A percentile compares a stretch with the other conserved stretches of the same genome.
phyloP scores from a whole-genome alignment of 495 filamentous ascomycete species.

The Stereocaulon alpinum region DNA sequence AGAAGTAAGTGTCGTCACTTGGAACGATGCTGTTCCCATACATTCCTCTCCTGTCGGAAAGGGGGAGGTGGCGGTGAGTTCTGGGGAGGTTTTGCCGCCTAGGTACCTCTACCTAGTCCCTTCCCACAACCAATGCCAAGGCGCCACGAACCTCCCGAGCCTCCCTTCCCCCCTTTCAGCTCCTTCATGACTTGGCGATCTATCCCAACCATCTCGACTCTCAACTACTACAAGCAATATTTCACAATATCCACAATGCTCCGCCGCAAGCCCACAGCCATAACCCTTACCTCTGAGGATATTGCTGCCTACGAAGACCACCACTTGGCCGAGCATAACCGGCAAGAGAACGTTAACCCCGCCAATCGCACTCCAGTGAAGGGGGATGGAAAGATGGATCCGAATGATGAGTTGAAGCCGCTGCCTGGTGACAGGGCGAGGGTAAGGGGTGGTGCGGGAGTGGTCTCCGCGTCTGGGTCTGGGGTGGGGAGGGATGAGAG shows the following conservation, averaged over 20 bases:
- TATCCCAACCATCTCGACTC: too few species aligned
- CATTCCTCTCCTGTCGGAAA: too few species aligned
- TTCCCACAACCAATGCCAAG: too few species aligned
- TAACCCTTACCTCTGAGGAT: constrained; percentile 70
- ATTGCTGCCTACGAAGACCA: constrained; percentile 64
- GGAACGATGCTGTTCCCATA: too few species aligned
- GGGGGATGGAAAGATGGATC: constrained; percentile 31
- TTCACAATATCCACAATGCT: constrained; percentile 45
- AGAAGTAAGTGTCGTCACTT: too few species aligned
- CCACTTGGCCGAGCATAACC: constrained; percentile 21
- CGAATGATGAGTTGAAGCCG: constrained; percentile 49
- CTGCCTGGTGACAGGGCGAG: constrained; percentile 38
- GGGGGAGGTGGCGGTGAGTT: too few species aligned
- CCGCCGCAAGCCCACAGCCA: constrained; percentile 67
- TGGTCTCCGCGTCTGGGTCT: constrained; percentile 29
- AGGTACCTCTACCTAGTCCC: too few species aligned
- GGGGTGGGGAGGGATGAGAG: constrained; percentile 18
- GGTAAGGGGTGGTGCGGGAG: constrained; percentile 34
- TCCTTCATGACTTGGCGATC: too few species aligned
- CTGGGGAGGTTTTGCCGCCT: too few species aligned
- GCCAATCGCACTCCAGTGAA: constrained; percentile 22
- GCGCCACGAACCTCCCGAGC: too few species aligned
- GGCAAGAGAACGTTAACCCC: constrained; percentile 12
- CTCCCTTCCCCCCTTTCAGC: too few species aligned
- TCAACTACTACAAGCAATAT: too few species aligned